A percentile compares a stretch with the other conserved stretches of the same genome.
Conservation (phyloP, 2,329 filamentous ascomycete species). For the Nigrograna mackinnonii region DNA sequence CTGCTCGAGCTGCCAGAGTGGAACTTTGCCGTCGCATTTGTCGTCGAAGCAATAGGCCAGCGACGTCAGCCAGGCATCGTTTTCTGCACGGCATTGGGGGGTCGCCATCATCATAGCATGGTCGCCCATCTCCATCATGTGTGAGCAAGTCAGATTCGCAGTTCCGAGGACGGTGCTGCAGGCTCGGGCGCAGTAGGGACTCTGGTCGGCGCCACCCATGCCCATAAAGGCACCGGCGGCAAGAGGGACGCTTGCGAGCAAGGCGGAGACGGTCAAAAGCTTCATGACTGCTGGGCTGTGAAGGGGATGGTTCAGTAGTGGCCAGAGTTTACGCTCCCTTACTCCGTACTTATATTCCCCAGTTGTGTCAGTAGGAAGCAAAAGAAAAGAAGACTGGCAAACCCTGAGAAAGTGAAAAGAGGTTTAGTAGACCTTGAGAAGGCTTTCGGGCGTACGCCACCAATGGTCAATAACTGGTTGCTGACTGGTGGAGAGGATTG, state of each 20-base stretch:
- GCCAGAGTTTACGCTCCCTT: too few relatives aligned
- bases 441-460: too few relatives aligned
- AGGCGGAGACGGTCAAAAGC: background rate
- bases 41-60: slow-evolving; percentile 5
- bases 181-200: slow-evolving; percentile 23
- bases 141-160: slow-evolving; percentile 17
- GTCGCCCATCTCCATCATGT: background rate
- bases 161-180: slow-evolving; percentile 18
- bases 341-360: too few relatives aligned
- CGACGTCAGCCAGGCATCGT: slow-evolving; percentile 6
- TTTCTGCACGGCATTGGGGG: slow-evolving; percentile 1
- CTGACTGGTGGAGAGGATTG: too few relatives aligned
- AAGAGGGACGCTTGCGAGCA: background rate
- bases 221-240: background rate
- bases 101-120: background rate
- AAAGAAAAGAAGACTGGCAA: too few relatives aligned
- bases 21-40: background rate
- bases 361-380: too few relatives aligned
- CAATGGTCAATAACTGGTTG: too few relatives aligned
- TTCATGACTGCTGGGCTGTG: too few relatives aligned
- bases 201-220: background rate
- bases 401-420: too few relatives aligned
- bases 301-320: too few relatives aligned
- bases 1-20: slow-evolving; percentile 4
- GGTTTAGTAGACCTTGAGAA: too few relatives aligned